These are phyloP conservation scores for Ascoidea rubescens DNA, from an alignment of 805 yeast genomes.

Conservation along the genomic window DNA sequence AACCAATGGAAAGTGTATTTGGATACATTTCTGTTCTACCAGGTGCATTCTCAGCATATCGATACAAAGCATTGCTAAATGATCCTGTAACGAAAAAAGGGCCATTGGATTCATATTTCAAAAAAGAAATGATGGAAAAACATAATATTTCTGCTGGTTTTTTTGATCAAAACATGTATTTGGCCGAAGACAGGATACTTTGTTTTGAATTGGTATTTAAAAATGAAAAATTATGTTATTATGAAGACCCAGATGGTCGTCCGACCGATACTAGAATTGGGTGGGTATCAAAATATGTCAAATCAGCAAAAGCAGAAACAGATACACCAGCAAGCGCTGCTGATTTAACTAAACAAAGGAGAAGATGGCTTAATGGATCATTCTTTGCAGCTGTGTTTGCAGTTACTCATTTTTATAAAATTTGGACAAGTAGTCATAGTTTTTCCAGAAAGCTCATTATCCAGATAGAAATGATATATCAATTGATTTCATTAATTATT, in stretches of 20 bases:
- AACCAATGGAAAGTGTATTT: slow-evolving; percentile 89
- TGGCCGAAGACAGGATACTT: slow-evolving; percentile 91
- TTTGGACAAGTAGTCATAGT: slow-evolving; percentile 69
- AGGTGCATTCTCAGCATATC: slow-evolving; percentile 92
- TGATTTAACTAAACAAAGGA: slow-evolving; percentile 81
- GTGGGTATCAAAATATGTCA: slow-evolving; percentile 78
- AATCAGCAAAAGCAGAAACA: slow-evolving; percentile 81
- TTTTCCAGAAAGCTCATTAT: slow-evolving; percentile 51
- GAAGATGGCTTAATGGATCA: slow-evolving; percentile 96
- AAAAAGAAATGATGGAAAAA: slow-evolving; percentile 61
- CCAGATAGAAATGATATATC: slow-evolving; percentile 70
- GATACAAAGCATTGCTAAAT: slow-evolving; percentile 67
- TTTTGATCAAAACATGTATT: slow-evolving; percentile 90
- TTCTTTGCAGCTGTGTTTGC: slow-evolving; percentile 90
- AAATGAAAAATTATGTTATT: slow-evolving; percentile 17
- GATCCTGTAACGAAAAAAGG: slow-evolving; percentile 52
- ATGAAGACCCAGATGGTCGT: no score
- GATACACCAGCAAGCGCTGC: slow-evolving; percentile 88
- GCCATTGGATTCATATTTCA: slow-evolving; percentile 81
- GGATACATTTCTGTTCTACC: slow-evolving; percentile 93
- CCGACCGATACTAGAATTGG: slow-evolving; percentile 13
- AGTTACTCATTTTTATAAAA: slow-evolving; percentile 57
- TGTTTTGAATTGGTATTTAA: slow-evolving; percentile 94
- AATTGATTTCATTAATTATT: slow-evolving; percentile 56
- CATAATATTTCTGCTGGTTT: slow-evolving; percentile 53